Evolutionary conservation across 1,284 basidiomycete species (phyloP).

Genomic region (Cryptococcus deneoformans): DNA sequence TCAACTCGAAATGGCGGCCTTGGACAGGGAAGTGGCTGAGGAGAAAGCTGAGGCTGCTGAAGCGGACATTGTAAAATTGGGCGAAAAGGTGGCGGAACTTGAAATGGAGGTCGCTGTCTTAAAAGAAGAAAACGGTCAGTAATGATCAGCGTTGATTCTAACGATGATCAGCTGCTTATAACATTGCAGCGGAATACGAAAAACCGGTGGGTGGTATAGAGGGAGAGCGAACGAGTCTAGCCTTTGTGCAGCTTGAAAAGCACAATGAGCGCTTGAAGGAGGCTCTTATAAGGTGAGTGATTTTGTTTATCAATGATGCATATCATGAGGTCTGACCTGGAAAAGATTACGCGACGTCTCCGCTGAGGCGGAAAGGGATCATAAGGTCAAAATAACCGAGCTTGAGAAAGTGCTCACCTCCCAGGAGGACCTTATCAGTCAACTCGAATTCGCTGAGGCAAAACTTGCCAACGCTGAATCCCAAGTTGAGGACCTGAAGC

Average conservation of each 20-base stretch:
- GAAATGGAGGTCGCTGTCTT: constrained; percentile 82
- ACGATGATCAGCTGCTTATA: neutral
- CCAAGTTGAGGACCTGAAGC: constrained; percentile 90
- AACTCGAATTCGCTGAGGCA: constrained; percentile 73
- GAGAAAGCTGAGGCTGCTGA: constrained; percentile 82
- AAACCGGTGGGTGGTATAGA: constrained; percentile 52
- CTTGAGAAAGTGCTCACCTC: constrained; percentile 78
- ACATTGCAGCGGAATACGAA: constrained; percentile 44
- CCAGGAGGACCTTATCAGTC: constrained; percentile 50
- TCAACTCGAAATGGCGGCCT: constrained; percentile 88
- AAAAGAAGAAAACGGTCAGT: constrained; percentile 56
- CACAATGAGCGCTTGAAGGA: constrained; percentile 95
- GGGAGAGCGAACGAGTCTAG: constrained; percentile 60
- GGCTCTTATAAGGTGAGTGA: constrained; percentile 66
- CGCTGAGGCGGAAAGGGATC: constrained; percentile 81
- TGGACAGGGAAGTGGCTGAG: constrained; percentile 97
- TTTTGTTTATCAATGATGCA: constrained; percentile 38
- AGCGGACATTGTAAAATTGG: constrained; percentile 69
- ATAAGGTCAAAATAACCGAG: constrained; percentile 74
- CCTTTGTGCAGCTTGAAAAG: constrained; percentile 89
- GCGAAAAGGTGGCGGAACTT: constrained; percentile 72
- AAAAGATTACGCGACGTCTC: constrained; percentile 71
- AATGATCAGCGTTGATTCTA: neutral
- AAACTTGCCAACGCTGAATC: constrained; percentile 81
- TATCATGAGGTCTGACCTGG: constrained; percentile 31